Base-by-base conservation (phyloP, 176 grass and related monocot species). In the Ampelocalamus luodianensis region DNA sequence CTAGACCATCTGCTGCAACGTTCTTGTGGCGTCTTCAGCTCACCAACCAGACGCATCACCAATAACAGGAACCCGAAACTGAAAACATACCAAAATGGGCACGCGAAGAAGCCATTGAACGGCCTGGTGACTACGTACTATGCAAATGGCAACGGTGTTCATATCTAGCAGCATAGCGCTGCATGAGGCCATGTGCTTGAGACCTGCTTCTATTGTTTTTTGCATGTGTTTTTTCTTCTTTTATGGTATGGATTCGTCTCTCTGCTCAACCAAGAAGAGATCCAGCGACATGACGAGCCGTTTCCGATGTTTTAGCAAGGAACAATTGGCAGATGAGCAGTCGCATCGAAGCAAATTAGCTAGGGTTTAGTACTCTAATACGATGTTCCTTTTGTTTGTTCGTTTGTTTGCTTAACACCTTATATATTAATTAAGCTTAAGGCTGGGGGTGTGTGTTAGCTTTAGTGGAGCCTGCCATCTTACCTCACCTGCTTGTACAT, bases 281-380 rank as follows among this genome's bases (percentile, higher is more conserved):
- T 84, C 84, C 42, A 60, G 85, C 68, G 89, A 87, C 89, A 79
- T 17, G 68, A 72, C 51, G 76, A 74, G 85, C 80, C 51, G 51
- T 87, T 91, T 89, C 94, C 87, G 44, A 83, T 46, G 55, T 96
- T 96, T 96, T 96, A 88, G 23, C 66, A 38, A 88, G 94, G 87
- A 87, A 88, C 70, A 72, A 51, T 51, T 58, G 73, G 79, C 73
- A 24, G 51, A 39, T 17, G 34, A 60, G 82, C 65, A 50, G 77
- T 87, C 68, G 70, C 82, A 26, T 70, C 43, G 79, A 91, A 68
- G 73, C 85, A 77, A 85, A 86, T 43, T 89, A 79, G 87, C 74
- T 89, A 91, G 89, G 69, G 72, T 79, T 89, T 85, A 87, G 16
- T 23, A 15, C 80, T 68, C 76, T 56, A 59, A 59, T 86, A 51